phyloP scores from a whole-genome alignment of 2,329 filamentous ascomycete genomes.

The Diaporthe caulivora region DNA sequence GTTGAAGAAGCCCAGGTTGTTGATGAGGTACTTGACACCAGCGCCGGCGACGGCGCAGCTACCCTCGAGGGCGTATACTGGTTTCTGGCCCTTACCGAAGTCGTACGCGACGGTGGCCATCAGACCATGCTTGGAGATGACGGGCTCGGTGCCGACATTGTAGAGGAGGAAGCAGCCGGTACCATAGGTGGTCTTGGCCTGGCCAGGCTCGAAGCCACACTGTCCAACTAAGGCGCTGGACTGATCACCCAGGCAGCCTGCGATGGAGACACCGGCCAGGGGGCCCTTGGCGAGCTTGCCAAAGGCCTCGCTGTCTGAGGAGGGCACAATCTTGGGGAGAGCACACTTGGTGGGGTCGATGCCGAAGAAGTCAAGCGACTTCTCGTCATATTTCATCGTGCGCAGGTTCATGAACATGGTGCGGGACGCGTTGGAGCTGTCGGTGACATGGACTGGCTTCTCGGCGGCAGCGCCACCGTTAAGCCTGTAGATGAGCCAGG shows the following conservation, averaged over 20 bases:
- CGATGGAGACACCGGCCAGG: conserved; percentile 78
- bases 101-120: conserved; percentile 91
- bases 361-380: conserved; percentile 82
- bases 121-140: conserved; percentile 86
- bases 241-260: conserved; percentile 90
- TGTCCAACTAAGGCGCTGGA: conserved; percentile 89
- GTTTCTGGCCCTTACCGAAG: conserved; percentile 70
- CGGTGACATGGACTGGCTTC: conserved; percentile 79
- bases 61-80: conserved; percentile 85
- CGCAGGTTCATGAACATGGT: conserved; percentile 96
- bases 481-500: conserved; percentile 88
- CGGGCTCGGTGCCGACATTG: conserved; percentile 87
- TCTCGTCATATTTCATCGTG: conserved; percentile 83
- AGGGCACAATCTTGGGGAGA: conserved; percentile 86
- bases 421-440: conserved; percentile 87
- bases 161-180: conserved; percentile 92
- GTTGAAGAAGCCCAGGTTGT: conserved; percentile 72
- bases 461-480: conserved; percentile 77
- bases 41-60: conserved; percentile 86
- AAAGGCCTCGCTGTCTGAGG: conserved; percentile 80
- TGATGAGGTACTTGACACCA: conserved; percentile 79
- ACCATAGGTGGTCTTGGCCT: conserved; percentile 92
- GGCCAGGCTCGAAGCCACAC: conserved; percentile 83
- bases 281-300: conserved; percentile 75
- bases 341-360: conserved; percentile 76